phyloP scores from a whole-genome alignment of 2,329 filamentous ascomycete genomes.

The Pseudocercospora fuligena region DNA sequence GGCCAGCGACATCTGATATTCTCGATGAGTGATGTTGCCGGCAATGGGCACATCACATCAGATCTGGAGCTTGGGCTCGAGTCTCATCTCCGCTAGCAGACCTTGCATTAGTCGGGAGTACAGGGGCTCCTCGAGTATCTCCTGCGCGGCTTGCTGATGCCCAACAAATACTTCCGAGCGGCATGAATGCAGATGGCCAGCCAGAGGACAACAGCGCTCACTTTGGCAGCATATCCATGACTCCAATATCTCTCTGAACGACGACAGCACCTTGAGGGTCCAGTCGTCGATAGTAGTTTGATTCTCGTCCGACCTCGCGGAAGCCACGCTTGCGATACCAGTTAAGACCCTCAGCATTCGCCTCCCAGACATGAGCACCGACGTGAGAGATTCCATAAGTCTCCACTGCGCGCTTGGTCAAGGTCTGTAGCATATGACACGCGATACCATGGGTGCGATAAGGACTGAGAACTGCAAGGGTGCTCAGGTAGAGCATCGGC shows the following conservation, averaged over 20 bases:
- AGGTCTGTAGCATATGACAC: constrained; percentile 54
- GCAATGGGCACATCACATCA: not conserved
- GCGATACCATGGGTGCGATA: constrained; percentile 64
- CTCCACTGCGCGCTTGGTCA: constrained; percentile 45
- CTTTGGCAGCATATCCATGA: constrained; percentile 29
- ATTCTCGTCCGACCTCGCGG: constrained; percentile 55
- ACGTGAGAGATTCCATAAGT: constrained; percentile 58
- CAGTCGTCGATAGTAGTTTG: constrained; percentile 64
- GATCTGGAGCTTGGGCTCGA: not conserved
- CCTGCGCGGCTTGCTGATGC: not conserved
- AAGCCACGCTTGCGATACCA: constrained; percentile 68
- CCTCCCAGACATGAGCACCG: constrained; percentile 68
- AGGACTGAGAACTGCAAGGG: constrained; percentile 63
- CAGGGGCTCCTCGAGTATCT: not conserved
- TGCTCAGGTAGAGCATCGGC: constrained; percentile 63
- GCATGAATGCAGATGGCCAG: not conserved
- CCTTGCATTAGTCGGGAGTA: not conserved
- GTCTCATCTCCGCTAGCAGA: not conserved
- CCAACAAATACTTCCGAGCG: not conserved
- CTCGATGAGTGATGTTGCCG: not conserved
- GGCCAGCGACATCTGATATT: not conserved
- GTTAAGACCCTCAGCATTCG: constrained; percentile 62
- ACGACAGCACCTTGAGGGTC: constrained; percentile 60
- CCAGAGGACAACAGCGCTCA: not conserved
- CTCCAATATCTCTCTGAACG: constrained; percentile 50